Base-by-base conservation (phyloP, 768 basidiomycete genomes). In the Nidula microcarpa region DNA sequence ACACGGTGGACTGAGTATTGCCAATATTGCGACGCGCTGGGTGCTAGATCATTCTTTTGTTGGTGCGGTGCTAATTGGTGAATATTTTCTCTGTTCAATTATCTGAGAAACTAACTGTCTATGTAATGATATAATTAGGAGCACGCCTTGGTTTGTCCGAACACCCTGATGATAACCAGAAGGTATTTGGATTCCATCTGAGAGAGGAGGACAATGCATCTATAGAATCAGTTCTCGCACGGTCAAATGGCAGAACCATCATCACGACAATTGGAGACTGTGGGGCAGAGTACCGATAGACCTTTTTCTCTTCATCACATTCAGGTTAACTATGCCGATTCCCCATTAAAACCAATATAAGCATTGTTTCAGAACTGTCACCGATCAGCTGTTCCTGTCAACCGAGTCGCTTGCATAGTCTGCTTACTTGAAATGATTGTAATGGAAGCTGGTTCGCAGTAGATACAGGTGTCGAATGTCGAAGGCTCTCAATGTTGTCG, bases 11-110 rank as follows among this genome's bases (percentile, higher is more conserved):
- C 69, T 75, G 45, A 87, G 84, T 67, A 84, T 93, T 36, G 81
- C 91, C 50, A 91, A 91, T 62, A 72, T 93, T 37, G 89, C 90
- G 33, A 86, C 83, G 2, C 83, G 90, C 13, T 92, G 90, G 90
- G 86, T 91, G 0, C 74, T 93, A 17, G 88, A 93, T 70, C 87
- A 91, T 50, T 62, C 69, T 1, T 87, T 79, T 57, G 89, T 92
- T 14, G 90, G 87, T 8, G 88, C 89, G 36, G 88, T 91, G 34
- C 79, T 92, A 58, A 80, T 93, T 60, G 91, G 90, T 86, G 56
- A 17, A 72, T 23, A 2, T 23, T 55, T n/a, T 16, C 58, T 17
- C 53, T 23, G 47, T 23, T 23, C 23, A 23, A 23, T 23, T 23
- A 23, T 23, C 23, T 23, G 23, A 23, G 23, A 23, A 23, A 23